A percentile compares a stretch with the other conserved stretches of the same genome.
These are phyloP conservation scores for Tuber magnatum DNA, from an alignment of 495 filamentous ascomycete species.

Conservation along the genomic window DNA sequence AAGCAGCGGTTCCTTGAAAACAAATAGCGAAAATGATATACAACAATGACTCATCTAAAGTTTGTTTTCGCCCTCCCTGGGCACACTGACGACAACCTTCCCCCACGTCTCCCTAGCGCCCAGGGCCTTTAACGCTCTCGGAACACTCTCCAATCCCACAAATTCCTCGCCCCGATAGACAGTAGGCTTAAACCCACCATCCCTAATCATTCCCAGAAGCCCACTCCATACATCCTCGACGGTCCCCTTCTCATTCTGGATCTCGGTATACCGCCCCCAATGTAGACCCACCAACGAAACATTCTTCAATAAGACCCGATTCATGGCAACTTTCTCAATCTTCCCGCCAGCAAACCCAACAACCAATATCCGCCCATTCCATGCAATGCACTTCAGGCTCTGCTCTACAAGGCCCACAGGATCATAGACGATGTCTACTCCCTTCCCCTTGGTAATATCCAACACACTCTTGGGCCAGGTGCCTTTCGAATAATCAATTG, in stretches of 20 bases:
- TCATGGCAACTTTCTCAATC: conserved; percentile 88
- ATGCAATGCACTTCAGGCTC: conserved; percentile 78
- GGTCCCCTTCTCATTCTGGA: conserved; percentile 63
- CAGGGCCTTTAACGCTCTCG: conserved; percentile 66
- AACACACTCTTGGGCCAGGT: conserved; percentile 75
- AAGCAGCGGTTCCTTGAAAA: background rate
- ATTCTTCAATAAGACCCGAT: conserved; percentile 83
- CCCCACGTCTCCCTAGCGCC: conserved; percentile 84
- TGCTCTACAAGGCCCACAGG: conserved; percentile 79
- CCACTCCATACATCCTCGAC: conserved; percentile 72
- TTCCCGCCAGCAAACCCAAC: conserved; percentile 83
- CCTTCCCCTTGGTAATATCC: conserved; percentile 60
- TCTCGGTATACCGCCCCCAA: conserved; percentile 75
- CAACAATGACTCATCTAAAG: conserved; percentile 9
- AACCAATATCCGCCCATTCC: conserved; percentile 81
- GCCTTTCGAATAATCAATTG: conserved; percentile 62
- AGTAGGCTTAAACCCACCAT: conserved; percentile 74
- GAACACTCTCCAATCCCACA: conserved; percentile 71
- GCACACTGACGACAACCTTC: conserved; percentile 85
- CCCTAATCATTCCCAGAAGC: conserved; percentile 64
- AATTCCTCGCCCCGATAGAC: conserved; percentile 62
- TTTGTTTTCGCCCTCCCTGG: conserved; percentile 54
- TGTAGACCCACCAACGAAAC: conserved; percentile 82
- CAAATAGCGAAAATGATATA: background rate
- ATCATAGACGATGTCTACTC: conserved; percentile 86